Conservation (phyloP, 1,284 basidiomycete species). For the Schizophyllum amplum region DNA sequence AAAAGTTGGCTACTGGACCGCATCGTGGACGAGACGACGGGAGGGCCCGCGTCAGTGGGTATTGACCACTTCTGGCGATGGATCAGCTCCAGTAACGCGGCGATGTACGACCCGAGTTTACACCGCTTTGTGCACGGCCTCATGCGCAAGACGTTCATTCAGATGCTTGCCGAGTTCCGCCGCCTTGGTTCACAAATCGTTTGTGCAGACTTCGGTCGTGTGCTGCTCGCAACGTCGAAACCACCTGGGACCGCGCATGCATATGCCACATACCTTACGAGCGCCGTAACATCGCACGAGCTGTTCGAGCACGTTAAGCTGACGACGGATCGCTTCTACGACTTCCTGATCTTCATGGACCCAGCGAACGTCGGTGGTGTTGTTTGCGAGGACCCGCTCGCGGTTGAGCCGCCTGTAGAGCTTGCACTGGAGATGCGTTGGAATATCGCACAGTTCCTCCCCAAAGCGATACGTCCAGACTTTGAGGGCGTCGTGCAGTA, state of each 20-base stretch:
- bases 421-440: conserved; percentile 84
- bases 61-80: conserved; percentile 98
- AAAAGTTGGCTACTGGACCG: conserved; percentile 92
- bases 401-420: conserved; percentile 57
- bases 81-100: conserved; percentile 80
- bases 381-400: conserved; percentile 72
- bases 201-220: conserved; percentile 90
- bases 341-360: conserved; percentile 96
- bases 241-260: conserved; percentile 93
- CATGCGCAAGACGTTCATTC: conserved; percentile 98
- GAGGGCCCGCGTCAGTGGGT: conserved; percentile 56
- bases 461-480: conserved; percentile 73
- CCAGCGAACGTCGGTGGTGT: conserved; percentile 90
- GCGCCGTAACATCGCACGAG: conserved; percentile 91
- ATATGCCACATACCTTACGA: conserved; percentile 91
- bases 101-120: conserved; percentile 90
- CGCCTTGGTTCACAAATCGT: conserved; percentile 90
- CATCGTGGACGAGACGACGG: conserved; percentile 48
- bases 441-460: conserved; percentile 93
- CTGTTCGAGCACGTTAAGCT: conserved; percentile 93
- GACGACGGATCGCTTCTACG: conserved; percentile 86
- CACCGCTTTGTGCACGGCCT: conserved; percentile 92
- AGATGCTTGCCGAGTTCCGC: conserved; percentile 95
- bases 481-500: conserved; percentile 73
- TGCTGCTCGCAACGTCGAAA: conserved; percentile 91